These are phyloP conservation scores for Apiospora arundinis DNA, from an alignment of 2,329 filamentous ascomycete genomes.

Conservation along the genomic window DNA sequence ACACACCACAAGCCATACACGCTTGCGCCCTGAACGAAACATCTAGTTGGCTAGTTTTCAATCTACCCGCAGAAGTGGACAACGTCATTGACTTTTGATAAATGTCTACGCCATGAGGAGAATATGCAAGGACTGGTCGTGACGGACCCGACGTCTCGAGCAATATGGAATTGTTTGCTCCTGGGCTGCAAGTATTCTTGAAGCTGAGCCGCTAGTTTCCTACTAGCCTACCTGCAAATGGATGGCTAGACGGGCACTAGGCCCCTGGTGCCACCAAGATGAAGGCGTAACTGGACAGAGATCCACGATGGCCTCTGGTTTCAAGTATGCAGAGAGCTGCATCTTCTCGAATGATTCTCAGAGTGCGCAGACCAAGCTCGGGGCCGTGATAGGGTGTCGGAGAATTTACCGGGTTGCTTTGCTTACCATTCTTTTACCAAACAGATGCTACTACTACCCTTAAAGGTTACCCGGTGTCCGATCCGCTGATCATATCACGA, in stretches of 20 bases:
- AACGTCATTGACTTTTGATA: neutral
- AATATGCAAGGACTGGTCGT: neutral
- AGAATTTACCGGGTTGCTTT: neutral
- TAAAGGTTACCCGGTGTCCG: neutral
- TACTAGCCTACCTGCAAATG: neutral
- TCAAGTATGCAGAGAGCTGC: constrained; percentile 6
- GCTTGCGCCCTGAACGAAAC: neutral
- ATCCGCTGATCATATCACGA: neutral
- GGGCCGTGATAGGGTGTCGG: neutral
- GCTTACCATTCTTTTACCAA: neutral
- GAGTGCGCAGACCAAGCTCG: neutral
- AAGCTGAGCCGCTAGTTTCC: neutral
- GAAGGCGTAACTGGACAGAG: neutral
- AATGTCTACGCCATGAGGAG: neutral
- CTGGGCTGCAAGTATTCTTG: neutral
- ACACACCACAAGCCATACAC: neutral
- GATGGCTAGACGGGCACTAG: neutral
- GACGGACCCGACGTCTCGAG: neutral
- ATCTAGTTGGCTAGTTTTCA: neutral
- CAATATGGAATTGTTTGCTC: neutral
- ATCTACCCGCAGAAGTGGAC: neutral
- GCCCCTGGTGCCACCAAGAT: neutral
- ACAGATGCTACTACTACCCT: neutral
- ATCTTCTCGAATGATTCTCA: constrained; percentile 1
- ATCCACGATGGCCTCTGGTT: neutral